Base-by-base conservation (phyloP, 2,329 filamentous ascomycete genomes). In the Paecilomyces niveus region DNA sequence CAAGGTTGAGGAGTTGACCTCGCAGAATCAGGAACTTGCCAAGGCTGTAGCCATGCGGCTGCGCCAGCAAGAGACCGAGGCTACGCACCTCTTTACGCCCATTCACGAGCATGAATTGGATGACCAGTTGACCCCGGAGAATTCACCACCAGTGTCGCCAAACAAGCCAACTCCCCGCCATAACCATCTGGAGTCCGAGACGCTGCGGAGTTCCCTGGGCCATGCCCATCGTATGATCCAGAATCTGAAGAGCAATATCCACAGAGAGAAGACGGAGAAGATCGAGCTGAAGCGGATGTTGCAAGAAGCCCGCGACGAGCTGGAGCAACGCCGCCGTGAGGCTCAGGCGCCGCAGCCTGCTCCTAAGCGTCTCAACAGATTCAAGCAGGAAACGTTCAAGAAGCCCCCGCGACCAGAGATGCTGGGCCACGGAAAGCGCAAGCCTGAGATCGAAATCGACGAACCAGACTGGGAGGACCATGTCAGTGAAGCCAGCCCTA, bases 251-350 rank as follows among this genome's bases (percentile, higher is more conserved):
- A 92, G 89, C 72, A 96, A 92, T 68, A 89, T 97, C 53, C 93
- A 99, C 73, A 89, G 94, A 33, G 94, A 99, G 74, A 99, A 97
- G 85, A 97, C 93, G 0, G 94, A 99, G 74, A 99, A 97, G 80
- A 84, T 97, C 29, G 94, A 99, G 75, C 84, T 97, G 57, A 92
- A 91, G 76, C 89, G 93, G 60, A 90, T 99, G 83, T 84, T 97
- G 31, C 93, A 97, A 76, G 94, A 99, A 68, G 89, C 93, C 24
- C 87, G 92, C 35, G 94, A 99, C 70, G 94, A 99, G 68, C 78
- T 99, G 29, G 94, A 91, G 73, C 76, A 85, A 53, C 84, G 86
- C 60, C 81, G 84, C 54, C 80, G 76, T 56, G 84, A 79, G 58
- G 83, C 85, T 32, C 76, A 75, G 53, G 70, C 24, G 61, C 67